Evolutionary conservation across 306 rosid species (phyloP).

Genomic region (Pyrus communis): DNA sequence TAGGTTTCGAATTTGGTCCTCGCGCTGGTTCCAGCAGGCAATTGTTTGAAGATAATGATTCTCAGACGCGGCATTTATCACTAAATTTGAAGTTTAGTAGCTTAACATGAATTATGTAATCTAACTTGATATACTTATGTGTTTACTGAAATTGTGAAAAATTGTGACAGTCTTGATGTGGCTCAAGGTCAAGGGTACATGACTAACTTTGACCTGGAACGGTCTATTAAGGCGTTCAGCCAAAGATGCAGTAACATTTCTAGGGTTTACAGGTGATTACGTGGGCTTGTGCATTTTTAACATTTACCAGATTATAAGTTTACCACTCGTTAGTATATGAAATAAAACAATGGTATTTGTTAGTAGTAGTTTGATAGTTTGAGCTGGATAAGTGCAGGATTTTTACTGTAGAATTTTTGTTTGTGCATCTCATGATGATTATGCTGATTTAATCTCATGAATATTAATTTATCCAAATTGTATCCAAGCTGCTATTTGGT

Average conservation of each 20-base stretch:
- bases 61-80: no score
- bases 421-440: background rate
- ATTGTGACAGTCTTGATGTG: constrained; percentile 31
- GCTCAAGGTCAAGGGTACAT: constrained; percentile 48
- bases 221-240: constrained; percentile 50
- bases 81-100: no score
- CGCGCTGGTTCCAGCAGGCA: no score
- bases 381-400: constrained; percentile 1
- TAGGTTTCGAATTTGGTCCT: no score
- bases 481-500: background rate
- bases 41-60: no score
- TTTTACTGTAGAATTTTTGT: background rate
- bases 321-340: background rate
- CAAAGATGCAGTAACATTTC: constrained; percentile 73
- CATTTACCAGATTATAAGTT: constrained; percentile 9
- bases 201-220: constrained; percentile 77
- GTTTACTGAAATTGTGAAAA: background rate
- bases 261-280: constrained; percentile 84
- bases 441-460: constrained; percentile 36
- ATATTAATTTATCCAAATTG: background rate
- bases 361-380: background rate
- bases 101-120: no score
- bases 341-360: background rate
- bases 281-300: constrained; percentile 16
- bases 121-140: no score